A percentile compares a stretch with the other conserved stretches of the same genome.
These are phyloP conservation scores for Passalora sequoiae DNA, from an alignment of 2,329 filamentous ascomycete species.

Conservation along the genomic window DNA sequence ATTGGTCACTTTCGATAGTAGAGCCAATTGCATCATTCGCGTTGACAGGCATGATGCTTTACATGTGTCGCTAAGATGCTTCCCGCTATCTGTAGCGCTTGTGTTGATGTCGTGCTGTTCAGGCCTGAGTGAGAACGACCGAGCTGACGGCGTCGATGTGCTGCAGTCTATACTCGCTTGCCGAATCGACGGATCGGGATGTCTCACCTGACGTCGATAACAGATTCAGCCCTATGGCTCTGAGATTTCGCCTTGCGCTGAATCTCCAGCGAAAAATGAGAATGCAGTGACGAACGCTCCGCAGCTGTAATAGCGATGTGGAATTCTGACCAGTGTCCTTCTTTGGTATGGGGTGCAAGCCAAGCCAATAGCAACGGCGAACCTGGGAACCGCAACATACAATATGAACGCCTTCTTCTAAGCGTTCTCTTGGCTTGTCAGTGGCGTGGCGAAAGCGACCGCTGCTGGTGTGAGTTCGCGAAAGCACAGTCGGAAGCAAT, in stretches of 20 bases:
- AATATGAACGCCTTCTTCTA: slow-evolving; percentile 40
- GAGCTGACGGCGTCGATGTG: no score
- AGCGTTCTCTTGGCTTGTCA: slow-evolving; percentile 29
- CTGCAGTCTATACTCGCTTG: no score
- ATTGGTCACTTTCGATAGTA: no score
- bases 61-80: no score
- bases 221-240: slow-evolving; percentile 36
- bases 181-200: no score
- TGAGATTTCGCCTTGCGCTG: slow-evolving; percentile 40
- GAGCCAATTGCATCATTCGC: no score
- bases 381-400: slow-evolving; percentile 35
- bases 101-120: no score
- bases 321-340: slow-evolving; percentile 37
- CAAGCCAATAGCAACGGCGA: slow-evolving; percentile 34
- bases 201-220: slow-evolving; percentile 30
- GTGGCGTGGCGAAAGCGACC: slow-evolving; percentile 39
- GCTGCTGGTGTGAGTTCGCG: slow-evolving; percentile 30
- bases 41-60: neutral
- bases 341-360: slow-evolving; percentile 42
- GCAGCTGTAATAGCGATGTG: slow-evolving; percentile 1
- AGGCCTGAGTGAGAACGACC: no score
- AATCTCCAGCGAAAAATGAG: slow-evolving; percentile 42
- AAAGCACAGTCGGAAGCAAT: no score
- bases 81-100: no score
- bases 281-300: slow-evolving; percentile 44